Conservation (phyloP, 306 rosid genomes). For the Notholithocarpus densiflorus region DNA sequence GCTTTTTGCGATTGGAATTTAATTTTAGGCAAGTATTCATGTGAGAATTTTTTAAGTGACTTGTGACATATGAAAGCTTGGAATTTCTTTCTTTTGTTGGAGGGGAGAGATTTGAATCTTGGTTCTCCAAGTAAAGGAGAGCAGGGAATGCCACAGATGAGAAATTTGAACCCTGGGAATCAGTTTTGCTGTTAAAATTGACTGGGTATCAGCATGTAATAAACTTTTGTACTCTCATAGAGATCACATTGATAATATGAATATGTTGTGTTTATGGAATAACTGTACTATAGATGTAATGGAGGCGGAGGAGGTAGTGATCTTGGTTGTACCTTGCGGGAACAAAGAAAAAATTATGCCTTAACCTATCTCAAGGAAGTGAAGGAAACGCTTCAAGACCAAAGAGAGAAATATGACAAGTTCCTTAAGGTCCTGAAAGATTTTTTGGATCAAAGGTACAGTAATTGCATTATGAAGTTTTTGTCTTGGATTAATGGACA, state of each 20-base stretch:
- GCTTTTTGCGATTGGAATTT: not conserved
- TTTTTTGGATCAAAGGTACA: conserved; percentile 86
- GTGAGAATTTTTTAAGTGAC: not conserved
- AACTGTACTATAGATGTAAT: not conserved
- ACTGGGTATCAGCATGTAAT: not conserved
- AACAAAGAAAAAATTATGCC: conserved; percentile 73
- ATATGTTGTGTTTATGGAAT: conserved; percentile 11
- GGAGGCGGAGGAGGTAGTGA: conserved; percentile 27
- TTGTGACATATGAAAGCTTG: not conserved
- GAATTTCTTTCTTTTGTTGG: not conserved
- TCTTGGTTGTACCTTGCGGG: conserved; percentile 39
- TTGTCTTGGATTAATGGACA: conserved; percentile 4
- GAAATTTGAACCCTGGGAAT: no score
- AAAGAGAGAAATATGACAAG: conserved; percentile 69
- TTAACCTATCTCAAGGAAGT: conserved; percentile 79
- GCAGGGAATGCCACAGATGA: no score
- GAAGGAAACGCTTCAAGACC: conserved; percentile 78
- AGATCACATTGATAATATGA: conserved; percentile 1
- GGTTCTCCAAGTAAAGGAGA: no score
- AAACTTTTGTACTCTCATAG: not conserved
- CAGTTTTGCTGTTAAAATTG: not conserved
- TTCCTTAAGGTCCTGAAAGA: conserved; percentile 92
- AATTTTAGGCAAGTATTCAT: not conserved
- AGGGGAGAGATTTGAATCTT: no score
- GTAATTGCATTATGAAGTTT: conserved; percentile 8